Percentiles rank a stretch among this genome's conserved stretches.
Evolutionary conservation across 2,329 filamentous ascomycete genomes (phyloP).

Genomic region (Periconia sp.): DNA sequence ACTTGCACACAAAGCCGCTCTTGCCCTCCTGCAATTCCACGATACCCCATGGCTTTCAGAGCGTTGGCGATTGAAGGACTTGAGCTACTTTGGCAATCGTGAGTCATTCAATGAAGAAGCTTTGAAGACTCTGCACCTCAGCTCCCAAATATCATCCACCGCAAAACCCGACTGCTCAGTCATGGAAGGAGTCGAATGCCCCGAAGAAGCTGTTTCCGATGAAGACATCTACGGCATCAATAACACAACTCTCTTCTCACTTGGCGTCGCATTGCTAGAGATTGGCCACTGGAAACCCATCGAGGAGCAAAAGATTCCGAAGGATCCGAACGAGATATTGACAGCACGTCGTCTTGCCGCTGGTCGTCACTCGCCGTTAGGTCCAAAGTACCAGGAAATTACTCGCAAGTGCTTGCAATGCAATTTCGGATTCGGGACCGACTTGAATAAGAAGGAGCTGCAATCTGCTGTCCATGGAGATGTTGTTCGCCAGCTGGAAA

Average conservation of each 20-base stretch:
- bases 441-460: conserved; percentile 24
- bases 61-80: conserved; percentile 21
- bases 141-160: conserved; percentile 15
- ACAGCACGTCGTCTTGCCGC: conserved; percentile 28
- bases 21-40: conserved; percentile 25
- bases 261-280: conserved; percentile 33
- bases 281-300: conserved; percentile 30
- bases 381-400: conserved; percentile 23
- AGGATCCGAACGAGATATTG: conserved; percentile 24
- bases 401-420: conserved; percentile 24
- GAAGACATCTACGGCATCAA: conserved; percentile 28
- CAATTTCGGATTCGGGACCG: conserved; percentile 26
- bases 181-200: conserved; percentile 25
- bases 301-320: conserved; percentile 17
- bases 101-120: conserved; percentile 11
- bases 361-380: conserved; percentile 14
- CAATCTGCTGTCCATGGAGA: conserved; percentile 31
- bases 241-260: conserved; percentile 29
- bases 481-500: conserved; percentile 27
- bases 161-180: background rate
- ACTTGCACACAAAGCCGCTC: conserved; percentile 22
- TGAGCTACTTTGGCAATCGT: conserved; percentile 21
- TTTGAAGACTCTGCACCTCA: conserved; percentile 27
- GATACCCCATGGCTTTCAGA: conserved; percentile 27
- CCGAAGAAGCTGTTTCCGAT: conserved; percentile 10